Conservation (phyloP, 2,329 filamentous ascomycete genomes). For the Tricladium varicosporioides region DNA sequence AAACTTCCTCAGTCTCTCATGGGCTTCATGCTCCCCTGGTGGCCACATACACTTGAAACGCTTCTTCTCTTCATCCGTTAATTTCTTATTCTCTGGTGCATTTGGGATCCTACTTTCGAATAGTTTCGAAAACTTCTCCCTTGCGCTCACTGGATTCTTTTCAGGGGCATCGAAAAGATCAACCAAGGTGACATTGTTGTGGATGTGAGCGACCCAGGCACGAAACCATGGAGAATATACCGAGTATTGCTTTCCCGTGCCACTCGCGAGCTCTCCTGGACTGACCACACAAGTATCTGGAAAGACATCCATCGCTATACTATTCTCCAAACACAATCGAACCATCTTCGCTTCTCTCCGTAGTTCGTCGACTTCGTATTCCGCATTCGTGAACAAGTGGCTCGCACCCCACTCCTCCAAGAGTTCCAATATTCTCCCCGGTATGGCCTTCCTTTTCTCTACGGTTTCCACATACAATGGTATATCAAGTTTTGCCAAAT, state of each 20-base stretch:
- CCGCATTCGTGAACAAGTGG: constrained; percentile 79
- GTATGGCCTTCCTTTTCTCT: constrained; percentile 61
- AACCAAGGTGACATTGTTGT: constrained; percentile 66
- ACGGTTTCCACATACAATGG: constrained; percentile 75
- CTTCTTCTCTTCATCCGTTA: constrained; percentile 57
- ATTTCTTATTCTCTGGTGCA: constrained; percentile 59
- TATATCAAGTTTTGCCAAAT: constrained; percentile 70
- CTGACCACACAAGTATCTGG: constrained; percentile 83
- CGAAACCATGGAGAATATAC: constrained; percentile 84
- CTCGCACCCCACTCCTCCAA: constrained; percentile 70
- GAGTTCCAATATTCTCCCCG: constrained; percentile 60
- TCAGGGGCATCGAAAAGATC: constrained; percentile 57
- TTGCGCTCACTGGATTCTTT: constrained; percentile 48
- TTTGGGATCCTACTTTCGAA: constrained; percentile 62
- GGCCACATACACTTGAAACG: constrained; percentile 65
- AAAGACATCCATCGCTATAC: constrained; percentile 66
- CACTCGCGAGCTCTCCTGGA: constrained; percentile 65
- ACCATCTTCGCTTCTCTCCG: constrained; percentile 71
- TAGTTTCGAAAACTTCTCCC: constrained; percentile 48
- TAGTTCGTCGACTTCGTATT: constrained; percentile 91
- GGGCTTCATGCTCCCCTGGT: constrained; percentile 71
- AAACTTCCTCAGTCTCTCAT: constrained; percentile 62
- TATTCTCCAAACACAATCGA: constrained; percentile 56
- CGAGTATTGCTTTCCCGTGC: constrained; percentile 74
- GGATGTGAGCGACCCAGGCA: constrained; percentile 71